phyloP scores from a whole-genome alignment of 768 basidiomycete genomes.

The Tylopilus intermedius region DNA sequence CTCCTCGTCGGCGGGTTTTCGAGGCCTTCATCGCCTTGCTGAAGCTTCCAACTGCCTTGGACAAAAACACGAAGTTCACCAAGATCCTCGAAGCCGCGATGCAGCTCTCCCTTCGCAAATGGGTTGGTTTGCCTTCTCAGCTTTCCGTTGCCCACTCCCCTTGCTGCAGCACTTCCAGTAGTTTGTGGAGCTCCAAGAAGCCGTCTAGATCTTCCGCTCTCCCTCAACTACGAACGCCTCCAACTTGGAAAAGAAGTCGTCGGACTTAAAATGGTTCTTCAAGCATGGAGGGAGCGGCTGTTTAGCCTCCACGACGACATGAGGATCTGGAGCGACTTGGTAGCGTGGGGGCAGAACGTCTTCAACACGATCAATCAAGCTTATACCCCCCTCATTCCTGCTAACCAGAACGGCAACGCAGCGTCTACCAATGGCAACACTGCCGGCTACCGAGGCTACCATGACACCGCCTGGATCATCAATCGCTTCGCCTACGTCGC shows the following conservation, averaged over 20 bases:
- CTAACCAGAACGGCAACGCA: conserved; percentile 46
- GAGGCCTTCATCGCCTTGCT: conserved; percentile 91
- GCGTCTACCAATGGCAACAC: conserved; percentile 63
- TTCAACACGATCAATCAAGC: conserved; percentile 96
- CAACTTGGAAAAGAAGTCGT: conserved; percentile 92
- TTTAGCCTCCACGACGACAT: conserved; percentile 97
- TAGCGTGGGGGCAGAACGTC: conserved; percentile 95
- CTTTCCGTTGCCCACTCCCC: conserved; percentile 89
- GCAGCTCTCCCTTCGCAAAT: conserved; percentile 93
- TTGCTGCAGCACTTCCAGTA: conserved; percentile 97
- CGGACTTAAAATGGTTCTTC: conserved; percentile 91
- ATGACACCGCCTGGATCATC: conserved; percentile 99
- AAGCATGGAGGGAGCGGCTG: conserved; percentile 94
- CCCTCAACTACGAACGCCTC: conserved; percentile 78
- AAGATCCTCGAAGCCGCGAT: conserved; percentile 90
- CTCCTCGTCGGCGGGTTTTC: no score
- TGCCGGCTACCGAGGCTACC: conserved; percentile 91
- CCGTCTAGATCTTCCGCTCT: conserved; percentile 89
- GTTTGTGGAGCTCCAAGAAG: conserved; percentile 95
- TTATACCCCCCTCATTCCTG: conserved; percentile 81
- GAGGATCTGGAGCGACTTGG: conserved; percentile 97
- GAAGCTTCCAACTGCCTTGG: conserved; percentile 73
- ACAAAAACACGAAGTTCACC: conserved; percentile 84
- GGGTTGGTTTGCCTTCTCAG: conserved; percentile 82
- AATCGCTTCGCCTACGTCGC: conserved; percentile 98